A percentile compares a stretch with the other conserved stretches of the same genome.
These are phyloP conservation scores for Fraxinus xanthoxyloides DNA, from an alignment of 305 asterid genomes.

Conservation along the genomic window DNA sequence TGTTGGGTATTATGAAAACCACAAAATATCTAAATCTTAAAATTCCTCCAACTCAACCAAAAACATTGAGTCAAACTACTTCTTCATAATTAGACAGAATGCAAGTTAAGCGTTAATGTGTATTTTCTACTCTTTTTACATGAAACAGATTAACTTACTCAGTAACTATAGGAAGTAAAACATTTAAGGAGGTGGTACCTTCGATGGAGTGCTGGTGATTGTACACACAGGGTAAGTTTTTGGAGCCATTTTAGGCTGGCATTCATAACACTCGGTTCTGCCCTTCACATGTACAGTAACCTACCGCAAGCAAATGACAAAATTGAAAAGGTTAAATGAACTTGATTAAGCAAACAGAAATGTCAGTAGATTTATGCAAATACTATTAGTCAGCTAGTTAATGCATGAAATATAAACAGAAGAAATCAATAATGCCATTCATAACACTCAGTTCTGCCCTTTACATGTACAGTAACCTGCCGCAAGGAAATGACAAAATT, in stretches of 20 bases:
- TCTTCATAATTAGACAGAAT: constrained; percentile 6
- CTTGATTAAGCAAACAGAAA: constrained; percentile 11
- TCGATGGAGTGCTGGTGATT: constrained; percentile 95
- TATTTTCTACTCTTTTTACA: constrained; percentile 1
- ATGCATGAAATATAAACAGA: constrained; percentile 8
- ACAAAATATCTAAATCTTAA: background rate
- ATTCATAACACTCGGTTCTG: constrained; percentile 92
- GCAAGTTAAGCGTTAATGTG: background rate
- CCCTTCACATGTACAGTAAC: constrained; percentile 95
- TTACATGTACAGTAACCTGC: constrained; percentile 88
- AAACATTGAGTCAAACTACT: constrained; percentile 1
- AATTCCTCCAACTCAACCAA: constrained; percentile 9
- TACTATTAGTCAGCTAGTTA: constrained; percentile 1
- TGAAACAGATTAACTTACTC: background rate
- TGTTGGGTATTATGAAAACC: background rate
- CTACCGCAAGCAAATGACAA: constrained; percentile 40
- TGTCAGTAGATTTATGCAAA: background rate
- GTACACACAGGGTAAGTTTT: constrained; percentile 99
- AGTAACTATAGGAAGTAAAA: background rate
- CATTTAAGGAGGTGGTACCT: constrained; percentile 46
- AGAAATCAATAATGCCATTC: constrained; percentile 58
- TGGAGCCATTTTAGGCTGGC: constrained; percentile 97
- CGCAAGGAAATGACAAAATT: constrained; percentile 20
- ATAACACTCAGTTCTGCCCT: constrained; percentile 90
- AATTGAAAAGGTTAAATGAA: constrained; percentile 9